Base-by-base conservation (phyloP, 805 yeast species). In the Kuraishia ogatae region DNA sequence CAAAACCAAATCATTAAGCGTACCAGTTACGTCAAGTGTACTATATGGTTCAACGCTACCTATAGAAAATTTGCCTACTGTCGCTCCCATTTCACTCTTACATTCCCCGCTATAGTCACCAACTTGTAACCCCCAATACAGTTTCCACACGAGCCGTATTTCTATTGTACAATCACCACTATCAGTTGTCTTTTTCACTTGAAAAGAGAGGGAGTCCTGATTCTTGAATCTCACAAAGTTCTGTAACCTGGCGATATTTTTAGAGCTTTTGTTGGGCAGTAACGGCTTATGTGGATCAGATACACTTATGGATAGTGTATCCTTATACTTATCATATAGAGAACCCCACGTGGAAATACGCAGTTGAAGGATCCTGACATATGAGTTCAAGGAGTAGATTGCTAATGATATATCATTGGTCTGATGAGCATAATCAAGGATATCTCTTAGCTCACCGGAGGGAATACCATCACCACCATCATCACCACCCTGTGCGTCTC, bases 301-400 rank as follows among this genome's bases (percentile, higher is more conserved):
- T 35, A 35, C 43, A 15, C 43, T 15, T 13, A 35, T 59, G 11
- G 21, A 13, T 20, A 55, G 60, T 7, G 39, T 43, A 3, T 54
- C 51, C 1, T 51, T 39, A 50, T 59, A 63, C n/a, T 47, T 55
- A 17, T 55, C 60, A 50, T 48, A 58, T 8, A 66, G 43, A 17
- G 58, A 56, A 7, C 58, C 51, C 64, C 67, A 66, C 1, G 58
- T 51, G 2, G 53, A 24, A 1, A 61, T 50, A 53, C 69, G 61
- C 13, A 24, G 51, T 52, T 57, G 59, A 39, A 58, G 55, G 43
- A 63, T 50, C 2, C 56, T 39, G n/a, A 61, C 58, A 50, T 64
- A 65, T 1, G 68, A 62, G 50, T 64, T 64, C 23, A 61, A 53
- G 2, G 63, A 57, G 43, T 56, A 61, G 15, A 66, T 60, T 55